phyloP scores from a whole-genome alignment of 805 yeast genomes.

The Metschnikowia peoriensis region DNA sequence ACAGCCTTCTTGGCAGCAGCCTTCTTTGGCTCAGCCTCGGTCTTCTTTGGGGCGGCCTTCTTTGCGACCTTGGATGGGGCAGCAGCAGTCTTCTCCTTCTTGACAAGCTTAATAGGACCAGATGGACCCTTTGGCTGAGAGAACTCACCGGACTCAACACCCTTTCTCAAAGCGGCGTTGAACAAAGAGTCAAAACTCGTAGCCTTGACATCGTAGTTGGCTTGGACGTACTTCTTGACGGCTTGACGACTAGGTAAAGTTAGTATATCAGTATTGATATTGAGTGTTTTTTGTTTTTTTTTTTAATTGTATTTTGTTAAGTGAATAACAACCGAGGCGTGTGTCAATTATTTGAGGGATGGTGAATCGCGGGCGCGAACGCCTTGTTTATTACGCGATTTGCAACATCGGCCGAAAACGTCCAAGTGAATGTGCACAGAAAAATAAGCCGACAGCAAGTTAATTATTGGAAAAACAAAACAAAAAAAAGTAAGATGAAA shows the following conservation, averaged over 20 bases:
- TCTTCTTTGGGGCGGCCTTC: slow-evolving; percentile 10
- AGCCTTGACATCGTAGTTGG: slow-evolving; percentile 58
- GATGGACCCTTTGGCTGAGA: slow-evolving; percentile 88
- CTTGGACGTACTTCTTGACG: slow-evolving; percentile 75
- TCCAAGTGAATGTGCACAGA: too few species aligned
- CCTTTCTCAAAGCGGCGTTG: slow-evolving; percentile 76
- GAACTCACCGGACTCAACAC: slow-evolving; percentile 74
- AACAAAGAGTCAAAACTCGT: slow-evolving; percentile 70
- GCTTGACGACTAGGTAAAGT: slow-evolving; percentile 68
- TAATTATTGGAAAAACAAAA: background rate
- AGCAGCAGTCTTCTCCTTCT: slow-evolving; percentile 30
- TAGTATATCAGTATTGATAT: slow-evolving; percentile 13
- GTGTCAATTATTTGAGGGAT: too few species aligned
- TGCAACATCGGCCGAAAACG: too few species aligned
- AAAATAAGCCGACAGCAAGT: background rate
- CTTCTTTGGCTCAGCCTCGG: slow-evolving; percentile 7
- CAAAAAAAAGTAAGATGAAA: background rate
- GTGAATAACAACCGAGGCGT: too few species aligned
- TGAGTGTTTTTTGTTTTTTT: background rate
- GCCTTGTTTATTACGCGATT: too few species aligned
- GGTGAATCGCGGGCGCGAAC: background rate
- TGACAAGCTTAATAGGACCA: slow-evolving; percentile 73
- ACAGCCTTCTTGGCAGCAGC: slow-evolving; percentile 6
- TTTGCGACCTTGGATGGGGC: slow-evolving; percentile 6
- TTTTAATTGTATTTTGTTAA: too few species aligned